Base-by-base conservation (phyloP, 192 early-diverging fungal species). In the Entomortierella beljakovae region DNA sequence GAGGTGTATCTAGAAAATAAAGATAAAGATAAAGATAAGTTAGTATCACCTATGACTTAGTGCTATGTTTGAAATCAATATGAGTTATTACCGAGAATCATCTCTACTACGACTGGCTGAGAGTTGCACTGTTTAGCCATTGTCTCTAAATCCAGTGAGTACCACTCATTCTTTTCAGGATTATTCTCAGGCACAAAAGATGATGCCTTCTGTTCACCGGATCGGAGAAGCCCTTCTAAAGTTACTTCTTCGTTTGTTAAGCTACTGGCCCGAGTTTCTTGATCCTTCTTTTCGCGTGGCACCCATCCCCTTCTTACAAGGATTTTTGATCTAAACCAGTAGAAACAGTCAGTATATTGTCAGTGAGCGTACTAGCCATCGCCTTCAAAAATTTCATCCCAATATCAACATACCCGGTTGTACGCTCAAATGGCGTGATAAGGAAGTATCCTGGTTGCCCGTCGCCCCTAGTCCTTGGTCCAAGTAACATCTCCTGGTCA, bases 261-360 rank as follows among this genome's bases (percentile, higher is more conserved):
- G 48, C 83, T 80, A 23, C 85, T 87, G 6, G 86, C 82, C 16
- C 93, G 82, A 3, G 80, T 70, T 8, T 69, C 64, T 29, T 84
- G 88, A 16, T 90, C 88, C 26, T 84, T 83, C 54, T 92, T 90
- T 7, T 90, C 90, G 23, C 87, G 83, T 15, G 90, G 85, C 23
- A 98, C 91, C 95, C 96, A 98, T 13, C 96, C 96, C 35, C 96
- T 89, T 72, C 94, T 92, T 18, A 98, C 89, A 38, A 98, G 82
- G 13, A 96, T 86, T 18, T 87, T 88, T 16, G 88, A 87, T 64
- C 84, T 76, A 88, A 68, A 22, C 26, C 29, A 38, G 15, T 15
- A 46, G 3, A 3, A 46, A 46, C 15, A 20, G 43, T 46, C 15
- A 46, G 15, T 46, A 46, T 11, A 46, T 46, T 13, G 13, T 40